Percentiles rank a stretch among this genome's conserved stretches.
phyloP scores from a whole-genome alignment of 1,139 yeast species.

The Scheffersomyces illinoinensis region DNA sequence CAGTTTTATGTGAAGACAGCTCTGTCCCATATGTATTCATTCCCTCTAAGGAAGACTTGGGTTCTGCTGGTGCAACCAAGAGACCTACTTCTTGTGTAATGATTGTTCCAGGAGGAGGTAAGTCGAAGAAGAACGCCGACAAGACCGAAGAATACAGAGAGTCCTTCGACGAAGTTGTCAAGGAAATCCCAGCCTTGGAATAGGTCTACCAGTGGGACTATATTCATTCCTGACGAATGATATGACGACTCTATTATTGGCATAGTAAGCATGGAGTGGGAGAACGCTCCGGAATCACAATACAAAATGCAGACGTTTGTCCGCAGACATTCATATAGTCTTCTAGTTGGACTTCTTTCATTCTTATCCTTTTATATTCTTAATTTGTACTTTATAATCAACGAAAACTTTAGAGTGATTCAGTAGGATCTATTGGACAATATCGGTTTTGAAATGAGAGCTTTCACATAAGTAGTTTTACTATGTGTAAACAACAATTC shows the following conservation, averaged over 20 bases:
- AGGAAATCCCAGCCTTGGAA: slow-evolving; percentile 65
- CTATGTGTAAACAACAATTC: too few species aligned
- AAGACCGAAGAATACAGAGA: slow-evolving; percentile 91
- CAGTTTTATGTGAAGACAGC: slow-evolving; percentile 94
- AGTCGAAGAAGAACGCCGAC: slow-evolving; percentile 75
- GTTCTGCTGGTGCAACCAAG: slow-evolving; percentile 98
- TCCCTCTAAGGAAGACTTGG: slow-evolving; percentile 97
- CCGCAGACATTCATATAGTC: background rate
- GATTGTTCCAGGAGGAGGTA: slow-evolving; percentile 96
- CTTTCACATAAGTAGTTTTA: background rate
- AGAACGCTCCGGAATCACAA: background rate
- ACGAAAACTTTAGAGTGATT: background rate
- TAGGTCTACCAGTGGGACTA: background rate
- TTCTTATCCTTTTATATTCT: background rate
- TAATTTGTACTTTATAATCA: slow-evolving; percentile 2
- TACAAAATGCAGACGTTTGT: background rate
- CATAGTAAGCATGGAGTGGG: background rate
- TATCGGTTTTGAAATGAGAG: too few species aligned
- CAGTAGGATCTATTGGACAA: background rate
- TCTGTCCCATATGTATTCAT: slow-evolving; percentile 89
- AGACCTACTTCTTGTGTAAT: slow-evolving; percentile 98
- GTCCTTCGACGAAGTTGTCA: slow-evolving; percentile 88
- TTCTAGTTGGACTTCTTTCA: background rate
- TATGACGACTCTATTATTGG: background rate
- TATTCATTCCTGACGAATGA: background rate